Conservation (phyloP, 1,284 basidiomycete species). For the Microbotryum lychnidis-dioicae region DNA sequence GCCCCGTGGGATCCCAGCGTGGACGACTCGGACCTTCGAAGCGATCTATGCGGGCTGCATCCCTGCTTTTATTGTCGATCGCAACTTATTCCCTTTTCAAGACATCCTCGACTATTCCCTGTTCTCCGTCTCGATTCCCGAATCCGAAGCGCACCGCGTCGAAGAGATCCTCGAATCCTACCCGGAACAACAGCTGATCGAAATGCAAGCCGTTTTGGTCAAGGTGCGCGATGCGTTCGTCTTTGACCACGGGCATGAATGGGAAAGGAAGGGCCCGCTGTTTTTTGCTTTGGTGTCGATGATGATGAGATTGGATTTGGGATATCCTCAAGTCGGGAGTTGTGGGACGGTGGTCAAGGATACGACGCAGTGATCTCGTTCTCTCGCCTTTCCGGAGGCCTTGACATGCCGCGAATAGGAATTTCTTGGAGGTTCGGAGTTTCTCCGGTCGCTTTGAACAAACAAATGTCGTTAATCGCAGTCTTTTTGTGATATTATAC, state of each 20-base stretch:
- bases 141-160: slow-evolving; percentile 43
- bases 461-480: background rate
- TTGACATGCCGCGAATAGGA: background rate
- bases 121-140: slow-evolving; percentile 43
- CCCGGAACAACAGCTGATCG: slow-evolving; percentile 39
- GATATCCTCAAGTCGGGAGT: slow-evolving; percentile 36
- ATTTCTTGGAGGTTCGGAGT: background rate
- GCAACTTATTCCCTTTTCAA: slow-evolving; percentile 44
- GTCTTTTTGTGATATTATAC: background rate
- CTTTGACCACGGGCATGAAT: slow-evolving; percentile 34
- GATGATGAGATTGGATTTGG: slow-evolving; percentile 40
- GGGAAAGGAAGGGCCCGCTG: slow-evolving; percentile 32
- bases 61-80: slow-evolving; percentile 44
- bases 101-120: slow-evolving; percentile 44
- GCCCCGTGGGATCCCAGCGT: slow-evolving; percentile 39
- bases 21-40: slow-evolving; percentile 44
- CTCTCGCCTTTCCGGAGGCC: background rate
- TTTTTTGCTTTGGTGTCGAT: slow-evolving; percentile 43
- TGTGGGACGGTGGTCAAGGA: background rate
- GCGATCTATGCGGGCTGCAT: slow-evolving; percentile 48
- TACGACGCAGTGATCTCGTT: background rate
- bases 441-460: background rate
- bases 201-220: slow-evolving; percentile 43
- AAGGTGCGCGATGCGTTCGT: slow-evolving; percentile 45
- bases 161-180: slow-evolving; percentile 42